A percentile compares a stretch with the other conserved stretches of the same genome.
Conservation (phyloP, 2,329 filamentous ascomycete species). For the Phialemoniopsis sp. region DNA sequence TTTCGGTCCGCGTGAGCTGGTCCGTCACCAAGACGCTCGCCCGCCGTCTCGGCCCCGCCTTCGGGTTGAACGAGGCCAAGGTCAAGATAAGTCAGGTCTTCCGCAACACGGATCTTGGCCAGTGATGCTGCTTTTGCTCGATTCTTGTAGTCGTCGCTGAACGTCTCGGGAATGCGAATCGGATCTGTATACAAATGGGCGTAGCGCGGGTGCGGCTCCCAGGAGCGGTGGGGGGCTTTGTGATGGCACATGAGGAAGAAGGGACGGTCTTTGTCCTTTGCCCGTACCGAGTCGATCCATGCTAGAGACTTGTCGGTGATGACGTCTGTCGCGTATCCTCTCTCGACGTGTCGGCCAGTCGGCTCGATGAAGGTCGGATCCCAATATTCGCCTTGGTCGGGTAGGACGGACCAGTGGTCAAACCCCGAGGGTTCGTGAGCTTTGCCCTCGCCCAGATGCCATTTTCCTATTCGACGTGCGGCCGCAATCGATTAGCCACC, state of each 20-base stretch:
- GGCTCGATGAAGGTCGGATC: constrained; percentile 44
- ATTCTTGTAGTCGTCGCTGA: constrained; percentile 50
- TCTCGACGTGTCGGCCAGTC: constrained; percentile 8
- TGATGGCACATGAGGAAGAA: constrained; percentile 56
- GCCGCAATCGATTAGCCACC: too few species aligned
- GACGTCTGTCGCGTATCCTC: constrained; percentile 46
- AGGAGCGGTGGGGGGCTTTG: constrained; percentile 48
- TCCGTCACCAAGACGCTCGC: constrained; percentile 7
- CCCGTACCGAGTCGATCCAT: constrained; percentile 28
- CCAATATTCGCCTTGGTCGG: constrained; percentile 47
- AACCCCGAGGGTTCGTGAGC: constrained; percentile 43
- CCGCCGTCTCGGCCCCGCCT: constrained; percentile 35
- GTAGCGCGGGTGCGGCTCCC: constrained; percentile 46
- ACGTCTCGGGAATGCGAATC: constrained; percentile 44
- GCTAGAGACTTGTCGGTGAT: constrained; percentile 45
- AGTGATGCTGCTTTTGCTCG: constrained; percentile 41
- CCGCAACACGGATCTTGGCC: constrained; percentile 47
- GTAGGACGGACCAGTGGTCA: constrained; percentile 46
- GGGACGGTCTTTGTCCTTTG: constrained; percentile 27
- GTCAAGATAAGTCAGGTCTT: constrained; percentile 47
- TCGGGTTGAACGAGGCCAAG: constrained; percentile 47
- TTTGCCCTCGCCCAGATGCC: constrained; percentile 45
- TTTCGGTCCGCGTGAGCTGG: too few species aligned
- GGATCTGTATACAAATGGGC: constrained; percentile 41
- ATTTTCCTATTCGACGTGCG: too few species aligned